These are phyloP conservation scores for Chytriomyces sp. DNA, from an alignment of 192 early-diverging fungal species.

Conservation along the genomic window DNA sequence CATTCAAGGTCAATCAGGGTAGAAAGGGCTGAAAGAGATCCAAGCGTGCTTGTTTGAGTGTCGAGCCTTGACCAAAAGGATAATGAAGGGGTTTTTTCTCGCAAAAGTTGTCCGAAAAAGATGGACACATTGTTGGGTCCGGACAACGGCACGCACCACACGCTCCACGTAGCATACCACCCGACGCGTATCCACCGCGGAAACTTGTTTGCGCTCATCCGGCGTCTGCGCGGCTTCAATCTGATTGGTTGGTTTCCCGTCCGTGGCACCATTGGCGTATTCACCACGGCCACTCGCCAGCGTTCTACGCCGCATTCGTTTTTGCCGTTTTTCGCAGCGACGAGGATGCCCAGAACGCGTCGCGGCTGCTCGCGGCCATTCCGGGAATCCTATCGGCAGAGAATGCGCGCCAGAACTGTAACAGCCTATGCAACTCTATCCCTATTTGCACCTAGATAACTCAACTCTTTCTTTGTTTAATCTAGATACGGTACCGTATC, in stretches of 20 bases:
- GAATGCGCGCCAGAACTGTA: constrained; percentile 7
- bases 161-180: constrained; percentile 13
- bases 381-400: constrained; percentile 14
- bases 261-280: not conserved
- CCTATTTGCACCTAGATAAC: not conserved
- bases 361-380: not conserved
- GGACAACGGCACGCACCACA: constrained; percentile 6
- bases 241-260: constrained; percentile 5
- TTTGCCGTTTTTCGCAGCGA: constrained; percentile 17
- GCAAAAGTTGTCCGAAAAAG: not conserved
- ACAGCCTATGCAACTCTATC: not conserved
- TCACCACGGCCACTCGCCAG: not conserved
- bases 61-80: too few species aligned
- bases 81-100: too few species aligned
- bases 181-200: constrained; percentile 25
- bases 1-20: constrained; percentile 41
- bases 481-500: constrained; percentile 15
- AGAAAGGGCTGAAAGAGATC: constrained; percentile 34
- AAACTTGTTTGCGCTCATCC: constrained; percentile 14
- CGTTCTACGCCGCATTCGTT: constrained; percentile 19
- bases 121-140: not conserved
- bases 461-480: not conserved
- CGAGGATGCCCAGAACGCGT: not conserved
- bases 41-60: constrained; percentile 2
- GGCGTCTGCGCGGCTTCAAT: constrained; percentile 14